phyloP scores from a whole-genome alignment of 2,329 filamentous ascomycete genomes.

The Alternaria atra region DNA sequence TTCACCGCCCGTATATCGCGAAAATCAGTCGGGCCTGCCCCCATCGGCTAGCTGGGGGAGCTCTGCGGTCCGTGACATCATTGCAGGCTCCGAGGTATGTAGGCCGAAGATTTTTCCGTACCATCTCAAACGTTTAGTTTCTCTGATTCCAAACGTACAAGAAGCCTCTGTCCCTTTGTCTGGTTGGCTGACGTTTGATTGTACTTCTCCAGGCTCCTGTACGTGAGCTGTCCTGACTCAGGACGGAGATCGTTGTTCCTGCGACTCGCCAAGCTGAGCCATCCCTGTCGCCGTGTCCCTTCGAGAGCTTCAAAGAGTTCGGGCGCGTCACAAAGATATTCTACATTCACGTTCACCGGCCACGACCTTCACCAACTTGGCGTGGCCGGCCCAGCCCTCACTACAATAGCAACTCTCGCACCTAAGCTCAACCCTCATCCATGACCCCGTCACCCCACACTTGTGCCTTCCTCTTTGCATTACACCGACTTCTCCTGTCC shows the following conservation, averaged over 20 bases:
- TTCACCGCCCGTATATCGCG: constrained; percentile 10
- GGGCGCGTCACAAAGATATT: constrained; percentile 40
- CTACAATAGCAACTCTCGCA: constrained; percentile 15
- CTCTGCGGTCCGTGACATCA: constrained; percentile 41
- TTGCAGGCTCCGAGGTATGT: constrained; percentile 37
- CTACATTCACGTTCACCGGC: constrained; percentile 34
- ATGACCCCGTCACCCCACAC: constrained; percentile 41
- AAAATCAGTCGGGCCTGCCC: constrained; percentile 19
- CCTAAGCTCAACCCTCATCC: constrained; percentile 25
- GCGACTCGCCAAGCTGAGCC: constrained; percentile 24
- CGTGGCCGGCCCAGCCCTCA: constrained; percentile 33
- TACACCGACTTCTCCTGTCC: constrained; percentile 46
- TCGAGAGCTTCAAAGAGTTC: constrained; percentile 35
- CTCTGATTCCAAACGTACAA: constrained; percentile 1
- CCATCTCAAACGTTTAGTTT: constrained; percentile 6
- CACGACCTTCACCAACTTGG: constrained; percentile 35
- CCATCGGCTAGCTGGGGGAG: constrained; percentile 25
- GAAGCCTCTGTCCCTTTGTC: constrained; percentile 5
- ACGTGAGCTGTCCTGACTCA: constrained; percentile 18
- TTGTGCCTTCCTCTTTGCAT: constrained; percentile 32
- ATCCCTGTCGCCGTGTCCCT: constrained; percentile 26
- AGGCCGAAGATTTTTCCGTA: constrained; percentile 23
- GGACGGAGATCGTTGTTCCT: constrained; percentile 31
- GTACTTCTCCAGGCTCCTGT: constrained; percentile 9
- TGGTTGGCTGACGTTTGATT: constrained; percentile 14